Conservation (phyloP, 352 stramenopile genomes). For the Phytophthora rubi region DNA sequence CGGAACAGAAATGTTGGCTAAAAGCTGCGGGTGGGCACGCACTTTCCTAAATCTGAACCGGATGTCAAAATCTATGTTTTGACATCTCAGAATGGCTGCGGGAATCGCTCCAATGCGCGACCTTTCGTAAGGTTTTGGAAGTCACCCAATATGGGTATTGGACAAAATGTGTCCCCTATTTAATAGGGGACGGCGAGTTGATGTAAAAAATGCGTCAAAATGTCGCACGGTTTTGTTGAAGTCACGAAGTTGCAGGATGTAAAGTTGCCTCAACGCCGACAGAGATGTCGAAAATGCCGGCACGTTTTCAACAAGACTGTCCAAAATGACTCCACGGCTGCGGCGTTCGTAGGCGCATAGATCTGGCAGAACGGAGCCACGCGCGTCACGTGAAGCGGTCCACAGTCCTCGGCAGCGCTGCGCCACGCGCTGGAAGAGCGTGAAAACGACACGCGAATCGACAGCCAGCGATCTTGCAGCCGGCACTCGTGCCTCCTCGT, state of each 20-base stretch:
- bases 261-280: conserved; percentile 41
- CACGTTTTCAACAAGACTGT: conserved; percentile 24
- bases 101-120: too few species aligned
- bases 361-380: conserved; percentile 73
- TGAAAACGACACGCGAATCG: conserved; percentile 39
- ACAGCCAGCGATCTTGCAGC: conserved; percentile 9
- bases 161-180: conserved; percentile 20
- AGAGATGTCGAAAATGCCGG: conserved; percentile 31
- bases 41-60: too few species aligned
- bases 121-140: too few species aligned
- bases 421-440: conserved; percentile 44
- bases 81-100: too few species aligned
- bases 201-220: too few species aligned
- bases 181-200: too few species aligned
- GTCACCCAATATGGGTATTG: too few species aligned
- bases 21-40: too few species aligned
- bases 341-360: conserved; percentile 44
- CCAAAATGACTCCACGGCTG: conserved; percentile 37
- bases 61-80: too few species aligned
- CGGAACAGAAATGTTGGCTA: too few species aligned
- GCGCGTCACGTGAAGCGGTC: conserved; percentile 55
- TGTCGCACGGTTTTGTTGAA: conserved; percentile 34
- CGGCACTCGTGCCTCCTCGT: neutral
- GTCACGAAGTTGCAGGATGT: conserved; percentile 48
- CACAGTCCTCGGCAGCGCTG: conserved; percentile 27